Percentiles rank a stretch among this genome's conserved stretches.
These are phyloP conservation scores for Striga hermonthica DNA, from an alignment of 305 asterid species.

Conservation along the genomic window DNA sequence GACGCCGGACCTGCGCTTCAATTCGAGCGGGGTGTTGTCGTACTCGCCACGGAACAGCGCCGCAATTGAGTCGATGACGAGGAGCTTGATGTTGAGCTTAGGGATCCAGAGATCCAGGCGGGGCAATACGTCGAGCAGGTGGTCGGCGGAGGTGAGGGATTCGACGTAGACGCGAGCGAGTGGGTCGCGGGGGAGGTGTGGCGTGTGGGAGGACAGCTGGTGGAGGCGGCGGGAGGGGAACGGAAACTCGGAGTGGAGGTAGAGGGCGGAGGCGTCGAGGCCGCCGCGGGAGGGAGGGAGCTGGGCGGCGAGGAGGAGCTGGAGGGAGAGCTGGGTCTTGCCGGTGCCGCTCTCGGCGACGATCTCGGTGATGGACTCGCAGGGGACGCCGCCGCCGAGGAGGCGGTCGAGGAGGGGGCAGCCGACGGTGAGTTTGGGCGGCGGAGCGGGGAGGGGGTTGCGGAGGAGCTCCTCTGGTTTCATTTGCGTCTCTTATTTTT, in stretches of 20 bases:
- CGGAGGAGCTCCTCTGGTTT: slow-evolving; percentile 58
- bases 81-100: slow-evolving; percentile 44
- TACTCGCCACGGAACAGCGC: slow-evolving; percentile 79
- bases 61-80: slow-evolving; percentile 76
- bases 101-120: slow-evolving; percentile 50
- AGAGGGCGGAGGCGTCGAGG: slow-evolving; percentile 70
- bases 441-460: slow-evolving; percentile 39
- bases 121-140: slow-evolving; percentile 83
- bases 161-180: slow-evolving; percentile 49
- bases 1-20: slow-evolving; percentile 60
- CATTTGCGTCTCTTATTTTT: slow-evolving; percentile 38
- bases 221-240: slow-evolving; percentile 74
- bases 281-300: slow-evolving; percentile 63
- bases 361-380: slow-evolving; percentile 67
- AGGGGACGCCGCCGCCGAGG: slow-evolving; percentile 77
- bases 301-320: slow-evolving; percentile 78
- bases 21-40: slow-evolving; percentile 56
- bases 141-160: slow-evolving; percentile 63
- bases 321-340: slow-evolving; percentile 82
- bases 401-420: slow-evolving; percentile 67
- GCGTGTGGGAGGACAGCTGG: slow-evolving; percentile 48
- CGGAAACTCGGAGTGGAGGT: slow-evolving; percentile 82
- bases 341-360: slow-evolving; percentile 88
- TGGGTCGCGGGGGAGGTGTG: slow-evolving; percentile 44
- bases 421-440: slow-evolving; percentile 54